Evolutionary conservation across 208 protist species (phyloP), one percentile per base, ranked within the genome.

Genomic region (Balamuthia mandrillaris): DNA sequence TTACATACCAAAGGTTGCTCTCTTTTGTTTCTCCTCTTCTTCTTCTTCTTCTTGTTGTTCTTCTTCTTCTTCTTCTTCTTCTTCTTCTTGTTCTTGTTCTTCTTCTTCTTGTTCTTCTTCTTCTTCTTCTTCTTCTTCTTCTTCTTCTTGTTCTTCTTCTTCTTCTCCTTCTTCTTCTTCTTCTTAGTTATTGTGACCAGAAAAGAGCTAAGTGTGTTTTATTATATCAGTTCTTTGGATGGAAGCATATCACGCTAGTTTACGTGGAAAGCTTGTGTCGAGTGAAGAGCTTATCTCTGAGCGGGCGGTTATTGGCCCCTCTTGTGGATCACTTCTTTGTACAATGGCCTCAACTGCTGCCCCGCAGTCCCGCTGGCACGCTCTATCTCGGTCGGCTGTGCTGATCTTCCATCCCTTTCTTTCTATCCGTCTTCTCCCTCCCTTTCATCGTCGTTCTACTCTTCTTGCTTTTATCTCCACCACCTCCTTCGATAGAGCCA

Each of bases 201-300:
- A 18, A 56, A 56, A 27, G 18, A 27, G n/a, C 18, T n/a, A 56
- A 56, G 49, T 27, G 3, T n/a, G 66, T 31, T 27, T 45, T 35
- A n/a, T 10, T 47, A 16, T 27, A 24, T 18, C 70, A 81, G 44
- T 66, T 88, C 39, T 33, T 90, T 4, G n/a, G 54, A n/a, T 21
- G 65, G 10, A 44, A 63, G 21, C 42, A 24, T 18, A 81, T 49
- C 29, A 85, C 58, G 31, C 87, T 95, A 42, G 42, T 94, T 18
- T 95, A 92, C 83, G 85, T 94, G 44, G 93, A 95, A 78, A 92
- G 88, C 74, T 81, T 94, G 37, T 84, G 85, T 1, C 85, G 93
- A 18, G 93, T 95, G 0, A 47, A 87, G 29, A 51, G 41, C 3
- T 65, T 95, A 21, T 95, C 93, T 21, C 45, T 93, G 1, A 87